phyloP scores from a whole-genome alignment of 164 flowering plant genomes.

The Annona squamosa region DNA sequence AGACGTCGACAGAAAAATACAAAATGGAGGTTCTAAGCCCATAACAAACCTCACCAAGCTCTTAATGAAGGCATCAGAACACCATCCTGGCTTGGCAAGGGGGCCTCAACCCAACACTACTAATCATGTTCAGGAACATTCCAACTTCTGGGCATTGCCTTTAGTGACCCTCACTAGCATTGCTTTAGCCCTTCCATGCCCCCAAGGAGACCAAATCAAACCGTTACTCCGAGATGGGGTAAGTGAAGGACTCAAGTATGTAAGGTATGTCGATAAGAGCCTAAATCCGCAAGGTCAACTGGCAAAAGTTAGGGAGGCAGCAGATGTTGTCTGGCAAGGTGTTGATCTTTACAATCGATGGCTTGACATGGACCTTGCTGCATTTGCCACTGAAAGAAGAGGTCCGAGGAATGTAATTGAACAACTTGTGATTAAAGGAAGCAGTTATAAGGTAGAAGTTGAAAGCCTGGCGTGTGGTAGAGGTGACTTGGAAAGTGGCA shows the following conservation, averaged over 20 bases:
- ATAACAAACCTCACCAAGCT: constrained; percentile 39
- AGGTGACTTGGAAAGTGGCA: constrained; percentile 28
- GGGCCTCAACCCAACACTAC: no score
- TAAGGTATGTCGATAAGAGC: constrained; percentile 30
- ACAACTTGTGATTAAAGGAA: constrained; percentile 29
- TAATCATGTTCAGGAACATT: no score
- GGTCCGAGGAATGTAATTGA: constrained; percentile 31
- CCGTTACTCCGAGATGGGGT: constrained; percentile 21
- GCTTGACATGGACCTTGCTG: constrained; percentile 45
- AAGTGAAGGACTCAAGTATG: constrained; percentile 40
- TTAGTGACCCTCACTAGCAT: constrained; percentile 54
- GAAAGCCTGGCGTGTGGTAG: constrained; percentile 9
- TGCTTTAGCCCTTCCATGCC: constrained; percentile 45
- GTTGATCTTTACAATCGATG: constrained; percentile 45
- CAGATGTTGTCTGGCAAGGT: constrained; percentile 43
- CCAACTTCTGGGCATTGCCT: constrained; percentile 70
- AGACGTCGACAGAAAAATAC: constrained; percentile 32
- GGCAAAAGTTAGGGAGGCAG: constrained; percentile 33
- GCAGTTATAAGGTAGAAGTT: constrained; percentile 22
- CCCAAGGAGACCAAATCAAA: constrained; percentile 13
- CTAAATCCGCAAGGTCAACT: constrained; percentile 24
- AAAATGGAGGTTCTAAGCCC: constrained; percentile 28
- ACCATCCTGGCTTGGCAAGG: constrained; percentile 32
- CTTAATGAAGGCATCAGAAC: constrained; percentile 27
- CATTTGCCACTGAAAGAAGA: constrained; percentile 24